A percentile compares a stretch with the other conserved stretches of the same genome.
phyloP scores from a whole-genome alignment of 352 stramenopile genomes.

The Phytophthora hibernalis region DNA sequence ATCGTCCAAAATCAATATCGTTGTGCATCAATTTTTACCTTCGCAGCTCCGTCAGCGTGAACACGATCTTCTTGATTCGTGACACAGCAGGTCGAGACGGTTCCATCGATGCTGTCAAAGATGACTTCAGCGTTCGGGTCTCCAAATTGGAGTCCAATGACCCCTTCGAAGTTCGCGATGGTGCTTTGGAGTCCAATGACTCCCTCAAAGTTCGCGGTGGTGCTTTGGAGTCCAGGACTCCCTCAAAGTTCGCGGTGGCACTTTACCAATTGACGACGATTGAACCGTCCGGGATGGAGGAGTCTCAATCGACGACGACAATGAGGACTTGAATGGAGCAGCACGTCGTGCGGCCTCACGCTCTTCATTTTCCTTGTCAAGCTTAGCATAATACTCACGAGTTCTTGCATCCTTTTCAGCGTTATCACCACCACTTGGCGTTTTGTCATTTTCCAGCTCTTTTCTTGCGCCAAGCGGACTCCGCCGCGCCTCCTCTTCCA shows the following conservation, averaged over 20 bases:
- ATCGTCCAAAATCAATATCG: background rate
- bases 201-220: slow-evolving; percentile 26
- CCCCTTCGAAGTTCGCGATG: slow-evolving; percentile 23
- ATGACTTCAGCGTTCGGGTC: slow-evolving; percentile 31
- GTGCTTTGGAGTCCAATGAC: slow-evolving; percentile 17
- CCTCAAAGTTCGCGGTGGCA: slow-evolving; percentile 25
- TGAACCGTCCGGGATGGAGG: slow-evolving; percentile 20
- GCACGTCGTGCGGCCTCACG: slow-evolving; percentile 47
- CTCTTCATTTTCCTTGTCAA: slow-evolving; percentile 62
- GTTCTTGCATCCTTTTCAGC: slow-evolving; percentile 57
- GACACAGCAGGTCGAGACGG: slow-evolving; percentile 24
- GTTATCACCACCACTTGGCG: slow-evolving; percentile 11
- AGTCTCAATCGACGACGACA: slow-evolving; percentile 43
- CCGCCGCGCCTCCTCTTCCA: slow-evolving; percentile 23
- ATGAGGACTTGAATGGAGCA: slow-evolving; percentile 62
- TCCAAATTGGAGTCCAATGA: slow-evolving; percentile 24
- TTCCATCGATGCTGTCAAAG: slow-evolving; percentile 27
- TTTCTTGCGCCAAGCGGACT: slow-evolving; percentile 26
- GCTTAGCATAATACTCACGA: slow-evolving; percentile 60
- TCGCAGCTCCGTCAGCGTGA: slow-evolving; percentile 58
- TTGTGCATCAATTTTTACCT: slow-evolving; percentile 37
- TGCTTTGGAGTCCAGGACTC: slow-evolving; percentile 20
- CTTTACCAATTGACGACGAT: slow-evolving; percentile 29
- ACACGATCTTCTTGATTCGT: slow-evolving; percentile 59
- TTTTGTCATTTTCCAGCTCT: slow-evolving; percentile 22